A percentile compares a stretch with the other conserved stretches of the same genome.
phyloP scores from a whole-genome alignment of 2,329 filamentous ascomycete genomes.

The Neopestalotiopsis rosae region DNA sequence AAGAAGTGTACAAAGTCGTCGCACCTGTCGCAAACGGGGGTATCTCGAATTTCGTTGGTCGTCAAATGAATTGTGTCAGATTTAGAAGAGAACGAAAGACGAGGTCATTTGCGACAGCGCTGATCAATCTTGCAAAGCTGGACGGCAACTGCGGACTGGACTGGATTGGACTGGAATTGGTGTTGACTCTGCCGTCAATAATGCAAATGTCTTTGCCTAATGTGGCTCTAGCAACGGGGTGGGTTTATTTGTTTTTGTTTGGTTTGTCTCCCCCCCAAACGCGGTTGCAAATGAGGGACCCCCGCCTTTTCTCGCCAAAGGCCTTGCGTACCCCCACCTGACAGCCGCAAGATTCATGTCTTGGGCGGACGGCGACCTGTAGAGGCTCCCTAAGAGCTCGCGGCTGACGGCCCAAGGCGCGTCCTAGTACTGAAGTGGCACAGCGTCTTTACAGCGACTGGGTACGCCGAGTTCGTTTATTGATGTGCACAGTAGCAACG shows the following conservation, averaged over 20 bases:
- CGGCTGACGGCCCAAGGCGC: not conserved
- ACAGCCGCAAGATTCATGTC: not conserved
- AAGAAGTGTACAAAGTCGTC: not conserved
- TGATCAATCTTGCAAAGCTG: not conserved
- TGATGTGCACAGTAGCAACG: not conserved
- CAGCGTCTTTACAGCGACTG: not conserved
- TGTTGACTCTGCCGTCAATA: slow-evolving; percentile 10
- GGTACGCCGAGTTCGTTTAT: not conserved
- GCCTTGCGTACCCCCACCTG: not conserved
- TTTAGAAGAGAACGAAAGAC: not conserved
- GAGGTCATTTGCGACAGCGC: slow-evolving; percentile 12
- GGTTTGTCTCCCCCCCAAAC: slow-evolving; percentile 18
- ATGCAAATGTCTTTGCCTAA: slow-evolving; percentile 3
- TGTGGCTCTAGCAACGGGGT: slow-evolving; percentile 22
- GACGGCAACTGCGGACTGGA: not conserved
- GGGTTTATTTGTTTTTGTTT: slow-evolving; percentile 39
- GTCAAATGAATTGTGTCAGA: not conserved
- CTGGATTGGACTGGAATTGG: slow-evolving; percentile 2
- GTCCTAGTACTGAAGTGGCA: not conserved
- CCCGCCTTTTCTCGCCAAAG: not conserved
- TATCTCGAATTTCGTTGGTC: slow-evolving; percentile 5
- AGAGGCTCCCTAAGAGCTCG: not conserved
- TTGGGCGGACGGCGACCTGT: not conserved
- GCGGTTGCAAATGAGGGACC: slow-evolving; percentile 22
- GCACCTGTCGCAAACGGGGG: slow-evolving; percentile 7